Conservation (phyloP, 208 protist genomes). For the Trichomonas vaginalis region DNA sequence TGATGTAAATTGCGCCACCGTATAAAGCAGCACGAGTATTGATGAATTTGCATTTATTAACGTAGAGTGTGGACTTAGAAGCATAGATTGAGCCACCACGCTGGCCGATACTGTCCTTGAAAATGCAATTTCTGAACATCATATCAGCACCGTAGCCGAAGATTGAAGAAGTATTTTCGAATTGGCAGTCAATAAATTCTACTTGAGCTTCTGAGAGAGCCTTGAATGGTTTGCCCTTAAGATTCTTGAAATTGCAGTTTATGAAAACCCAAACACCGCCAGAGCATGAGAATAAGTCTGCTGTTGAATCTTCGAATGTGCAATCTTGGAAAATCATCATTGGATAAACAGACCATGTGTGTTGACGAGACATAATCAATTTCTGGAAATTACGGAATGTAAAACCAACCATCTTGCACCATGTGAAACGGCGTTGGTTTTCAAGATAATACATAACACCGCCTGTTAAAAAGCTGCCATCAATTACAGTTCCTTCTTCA, state of each 20-base stretch:
- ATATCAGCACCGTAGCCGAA: not conserved
- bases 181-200: not conserved
- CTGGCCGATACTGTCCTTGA: not conserved
- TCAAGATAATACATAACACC: constrained; percentile 11
- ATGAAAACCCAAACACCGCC: not conserved
- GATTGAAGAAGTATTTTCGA: not conserved
- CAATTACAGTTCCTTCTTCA: not conserved
- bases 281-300: not conserved
- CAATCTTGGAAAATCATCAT: not conserved
- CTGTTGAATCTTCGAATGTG: not conserved
- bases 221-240: not conserved
- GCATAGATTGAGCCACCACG: not conserved
- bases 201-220: not conserved
- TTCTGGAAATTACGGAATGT: not conserved
- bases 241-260: not conserved
- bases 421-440: not conserved
- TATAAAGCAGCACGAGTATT: not conserved
- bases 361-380: not conserved
- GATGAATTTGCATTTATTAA: not conserved
- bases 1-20: not conserved
- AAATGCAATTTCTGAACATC: constrained; percentile 12
- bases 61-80: constrained; percentile 5
- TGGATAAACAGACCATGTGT: not conserved
- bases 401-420: not conserved
- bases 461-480: not conserved